A percentile compares a stretch with the other conserved stretches of the same genome.
Evolutionary conservation across 2,329 filamentous ascomycete species (phyloP).

Genomic region (Fusarium proliferatum): DNA sequence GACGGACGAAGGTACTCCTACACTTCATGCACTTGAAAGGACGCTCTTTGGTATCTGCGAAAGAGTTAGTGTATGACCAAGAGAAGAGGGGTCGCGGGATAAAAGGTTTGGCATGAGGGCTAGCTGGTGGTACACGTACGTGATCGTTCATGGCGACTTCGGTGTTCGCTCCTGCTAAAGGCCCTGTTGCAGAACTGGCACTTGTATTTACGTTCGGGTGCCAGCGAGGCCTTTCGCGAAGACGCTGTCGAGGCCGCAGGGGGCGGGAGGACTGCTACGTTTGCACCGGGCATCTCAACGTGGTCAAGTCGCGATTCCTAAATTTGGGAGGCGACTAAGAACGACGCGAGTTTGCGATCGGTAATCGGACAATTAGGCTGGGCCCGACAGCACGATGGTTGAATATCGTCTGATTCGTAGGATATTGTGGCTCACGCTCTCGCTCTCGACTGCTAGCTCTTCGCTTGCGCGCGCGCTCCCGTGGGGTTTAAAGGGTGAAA

Average conservation of each 20-base stretch:
- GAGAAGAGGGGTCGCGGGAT: conserved; percentile 13
- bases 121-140: conserved; percentile 77
- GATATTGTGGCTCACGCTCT: conserved; percentile 48
- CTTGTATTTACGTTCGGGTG: conserved; percentile 98
- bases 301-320: conserved; percentile 49
- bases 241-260: conserved; percentile 75
- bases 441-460: conserved; percentile 56
- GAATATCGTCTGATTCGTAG: conserved; percentile 62
- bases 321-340: conserved; percentile 37
- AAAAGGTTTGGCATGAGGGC: conserved; percentile 16
- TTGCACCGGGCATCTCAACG: conserved; percentile 75
- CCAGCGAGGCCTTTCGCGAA: conserved; percentile 79
- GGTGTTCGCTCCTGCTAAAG: conserved; percentile 96
- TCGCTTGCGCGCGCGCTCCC: conserved; percentile 73
- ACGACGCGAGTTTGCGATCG: conserved; percentile 43
- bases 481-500: conserved; percentile 78
- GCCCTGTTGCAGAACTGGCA: conserved; percentile 98
- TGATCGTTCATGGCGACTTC: conserved; percentile 95
- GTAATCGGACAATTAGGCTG: conserved; percentile 41
- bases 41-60: conserved; percentile 93
- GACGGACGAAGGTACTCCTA: conserved; percentile 96
- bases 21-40: conserved; percentile 99
- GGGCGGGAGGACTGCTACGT: conserved; percentile 72
- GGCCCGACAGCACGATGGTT: conserved; percentile 65
- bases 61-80: conserved; percentile 41